Evolutionary conservation across 495 filamentous ascomycete species (phyloP).

Genomic region (Penicillium cosmopolitanum): DNA sequence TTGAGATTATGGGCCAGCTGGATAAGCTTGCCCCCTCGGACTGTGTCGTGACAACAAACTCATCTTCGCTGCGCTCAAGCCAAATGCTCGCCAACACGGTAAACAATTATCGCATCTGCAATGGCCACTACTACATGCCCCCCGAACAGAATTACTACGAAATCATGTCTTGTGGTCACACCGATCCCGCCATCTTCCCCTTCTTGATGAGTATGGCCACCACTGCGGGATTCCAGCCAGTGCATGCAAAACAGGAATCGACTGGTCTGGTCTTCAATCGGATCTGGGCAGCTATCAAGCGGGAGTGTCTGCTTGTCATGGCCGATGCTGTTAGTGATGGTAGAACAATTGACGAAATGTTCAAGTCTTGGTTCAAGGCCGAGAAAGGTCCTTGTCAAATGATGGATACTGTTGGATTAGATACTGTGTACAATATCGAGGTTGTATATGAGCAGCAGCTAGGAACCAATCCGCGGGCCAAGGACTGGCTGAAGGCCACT

Average conservation of each 20-base stretch:
- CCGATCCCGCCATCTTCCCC: conserved; percentile 43
- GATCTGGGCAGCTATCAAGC: conserved; percentile 55
- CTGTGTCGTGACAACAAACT: conserved; percentile 27
- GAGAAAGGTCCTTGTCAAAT: conserved; percentile 48
- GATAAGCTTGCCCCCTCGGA: conserved; percentile 21
- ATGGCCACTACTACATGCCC: conserved; percentile 56
- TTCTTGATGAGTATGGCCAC: conserved; percentile 44
- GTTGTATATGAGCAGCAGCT: conserved; percentile 36
- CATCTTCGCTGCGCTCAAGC: conserved; percentile 24
- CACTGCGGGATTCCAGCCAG: conserved; percentile 45
- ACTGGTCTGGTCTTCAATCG: conserved; percentile 56
- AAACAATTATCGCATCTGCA: conserved; percentile 36
- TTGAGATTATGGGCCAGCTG: conserved; percentile 18
- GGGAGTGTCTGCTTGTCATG: conserved; percentile 48
- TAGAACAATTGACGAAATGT: conserved; percentile 48
- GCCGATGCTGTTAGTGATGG: conserved; percentile 48
- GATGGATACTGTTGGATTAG: conserved; percentile 55
- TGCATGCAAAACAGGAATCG: conserved; percentile 45
- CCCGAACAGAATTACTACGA: conserved; percentile 47
- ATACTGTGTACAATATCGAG: conserved; percentile 46
- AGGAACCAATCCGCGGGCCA: conserved; percentile 18
- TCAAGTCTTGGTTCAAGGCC: conserved; percentile 48
- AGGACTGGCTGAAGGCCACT: conserved; percentile 40
- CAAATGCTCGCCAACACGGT: conserved; percentile 32
- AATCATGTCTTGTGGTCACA: conserved; percentile 53